A percentile compares a stretch with the other conserved stretches of the same genome.
These are phyloP conservation scores for Saccharata proteae DNA, from an alignment of 2,329 filamentous ascomycete species.

Conservation along the genomic window DNA sequence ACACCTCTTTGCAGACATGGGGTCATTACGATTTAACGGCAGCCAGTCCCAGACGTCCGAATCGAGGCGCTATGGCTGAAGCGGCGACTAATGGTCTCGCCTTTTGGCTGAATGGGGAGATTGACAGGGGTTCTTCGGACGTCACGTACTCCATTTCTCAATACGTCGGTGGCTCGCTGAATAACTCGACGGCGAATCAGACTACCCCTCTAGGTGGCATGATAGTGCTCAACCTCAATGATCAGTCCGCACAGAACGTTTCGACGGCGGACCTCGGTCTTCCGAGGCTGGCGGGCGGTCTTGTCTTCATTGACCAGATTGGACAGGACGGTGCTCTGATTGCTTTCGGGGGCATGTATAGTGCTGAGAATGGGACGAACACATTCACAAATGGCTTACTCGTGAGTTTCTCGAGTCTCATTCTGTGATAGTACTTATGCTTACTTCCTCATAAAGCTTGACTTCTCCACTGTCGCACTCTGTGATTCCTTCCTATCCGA, in stretches of 20 bases:
- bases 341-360: conserved; percentile 3
- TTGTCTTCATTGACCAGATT: conserved; percentile 1
- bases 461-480: conserved; percentile 2
- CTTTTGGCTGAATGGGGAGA: conserved; percentile 4
- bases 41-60: conserved; percentile 30
- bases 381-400: conserved; percentile 2
- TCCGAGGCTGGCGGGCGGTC: neutral
- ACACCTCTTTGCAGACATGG: conserved; percentile 14
- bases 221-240: conserved; percentile 1
- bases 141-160: neutral
- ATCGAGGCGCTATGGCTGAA: conserved; percentile 1
- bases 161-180: neutral
- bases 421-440: neutral
- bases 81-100: neutral
- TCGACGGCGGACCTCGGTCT: neutral
- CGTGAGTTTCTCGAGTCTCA: no score
- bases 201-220: neutral
- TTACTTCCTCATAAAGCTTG: conserved; percentile 1
- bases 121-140: conserved; percentile 1
- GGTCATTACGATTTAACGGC: conserved; percentile 1
- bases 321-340: neutral
- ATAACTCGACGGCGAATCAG: neutral
- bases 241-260: neutral
- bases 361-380: neutral
- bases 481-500: conserved; percentile 1